Base-by-base conservation (phyloP, 192 early-diverging fungal genomes). In the Gigaspora rosea region DNA sequence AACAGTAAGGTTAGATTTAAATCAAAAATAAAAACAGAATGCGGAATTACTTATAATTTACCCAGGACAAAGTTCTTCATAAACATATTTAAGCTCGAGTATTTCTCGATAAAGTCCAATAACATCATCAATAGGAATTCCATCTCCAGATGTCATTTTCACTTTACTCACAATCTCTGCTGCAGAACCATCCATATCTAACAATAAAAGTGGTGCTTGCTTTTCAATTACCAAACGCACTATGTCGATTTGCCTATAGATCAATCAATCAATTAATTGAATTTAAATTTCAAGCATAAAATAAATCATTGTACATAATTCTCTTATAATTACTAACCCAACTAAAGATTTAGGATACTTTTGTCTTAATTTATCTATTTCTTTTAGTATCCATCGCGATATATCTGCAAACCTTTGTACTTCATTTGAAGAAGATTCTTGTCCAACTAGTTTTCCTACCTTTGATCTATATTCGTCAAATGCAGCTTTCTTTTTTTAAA, bases 101-200 rank as follows among this genome's bases (percentile, higher is more conserved):
- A 87, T 82, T 46, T 86, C 82, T 61, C 88, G 78, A n/a, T 90
- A 90, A 20, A 90, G 77, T n/a, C 85, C 83, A 79, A 90, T 88
- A 13, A 83, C 81, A 57, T 79, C 79, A 13, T 83, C 78, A 70
- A 86, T 85, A 2, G 84, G 82, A 2, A 85, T 76, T 72, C 80
- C 85, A 47, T 73, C 79, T 16, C 81, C 83, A 58, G 84, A 81
- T 10, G 78, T 71, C 64, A 85, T 77, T 63, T 85, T 76, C 3
- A 76, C 74, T 32, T 49, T 47, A 41, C 47, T 50, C 27, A 54
- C 12, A 54, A 76, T 76, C 13, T 64, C 61, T 48, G 22, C 79
- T 36, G 86, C 82, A 82, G 84, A 85, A 64, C 88, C 88, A 51
- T 90, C 84, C 83, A 90, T 88, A 68, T 88, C 75, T 6, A 85